A percentile compares a stretch with the other conserved stretches of the same genome.
These are phyloP conservation scores for Ascochyta lentis DNA, from an alignment of 2,329 filamentous ascomycete genomes.

Conservation along the genomic window DNA sequence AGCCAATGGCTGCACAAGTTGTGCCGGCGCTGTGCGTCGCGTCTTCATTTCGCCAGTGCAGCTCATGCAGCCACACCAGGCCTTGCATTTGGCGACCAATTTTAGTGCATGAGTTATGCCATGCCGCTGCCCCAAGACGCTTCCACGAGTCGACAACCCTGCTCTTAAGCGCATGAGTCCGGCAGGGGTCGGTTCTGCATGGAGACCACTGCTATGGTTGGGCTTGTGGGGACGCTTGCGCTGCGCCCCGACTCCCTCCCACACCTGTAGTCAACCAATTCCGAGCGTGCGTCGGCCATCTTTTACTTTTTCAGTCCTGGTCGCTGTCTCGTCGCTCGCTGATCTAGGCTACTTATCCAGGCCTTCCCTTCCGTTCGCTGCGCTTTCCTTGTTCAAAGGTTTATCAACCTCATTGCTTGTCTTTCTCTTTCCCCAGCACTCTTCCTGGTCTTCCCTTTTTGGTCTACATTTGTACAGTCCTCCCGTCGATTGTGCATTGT, in stretches of 20 bases:
- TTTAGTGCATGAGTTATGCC: slow-evolving; percentile 48
- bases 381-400: slow-evolving; percentile 49
- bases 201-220: slow-evolving; percentile 43
- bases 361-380: slow-evolving; percentile 45
- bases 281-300: slow-evolving; percentile 50
- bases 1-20: slow-evolving; percentile 32
- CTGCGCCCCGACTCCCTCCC: slow-evolving; percentile 47
- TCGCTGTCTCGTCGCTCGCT: slow-evolving; percentile 49
- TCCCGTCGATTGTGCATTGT: slow-evolving; percentile 42
- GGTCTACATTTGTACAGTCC: slow-evolving; percentile 44
- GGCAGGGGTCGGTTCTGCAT: slow-evolving; percentile 42
- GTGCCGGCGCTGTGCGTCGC: slow-evolving; percentile 35
- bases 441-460: slow-evolving; percentile 47
- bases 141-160: slow-evolving; percentile 44
- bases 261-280: slow-evolving; percentile 45
- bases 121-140: slow-evolving; percentile 45
- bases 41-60: slow-evolving; percentile 47
- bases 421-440: slow-evolving; percentile 46
- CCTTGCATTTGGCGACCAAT: slow-evolving; percentile 41
- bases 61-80: slow-evolving; percentile 40
- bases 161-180: slow-evolving; percentile 45
- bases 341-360: slow-evolving; percentile 52
- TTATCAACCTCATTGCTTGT: slow-evolving; percentile 53
- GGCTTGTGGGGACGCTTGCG: slow-evolving; percentile 44
- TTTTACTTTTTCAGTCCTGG: slow-evolving; percentile 51